A percentile compares a stretch with the other conserved stretches of the same genome.
Evolutionary conservation across 2,329 filamentous ascomycete genomes (phyloP).

Genomic region (Acephala macrosclerotiorum): DNA sequence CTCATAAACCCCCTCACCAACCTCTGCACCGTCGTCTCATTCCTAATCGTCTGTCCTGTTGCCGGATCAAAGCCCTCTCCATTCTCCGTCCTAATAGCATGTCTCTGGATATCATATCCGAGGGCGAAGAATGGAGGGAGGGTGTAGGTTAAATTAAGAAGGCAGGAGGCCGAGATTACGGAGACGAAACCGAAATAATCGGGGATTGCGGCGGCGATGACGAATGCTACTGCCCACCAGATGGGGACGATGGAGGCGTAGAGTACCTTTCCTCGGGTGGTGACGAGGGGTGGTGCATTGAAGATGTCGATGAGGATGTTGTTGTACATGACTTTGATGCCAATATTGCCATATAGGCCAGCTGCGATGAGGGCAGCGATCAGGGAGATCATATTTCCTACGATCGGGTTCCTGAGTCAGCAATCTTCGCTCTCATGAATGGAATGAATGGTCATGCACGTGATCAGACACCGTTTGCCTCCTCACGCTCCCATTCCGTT

Average conservation of each 20-base stretch:
- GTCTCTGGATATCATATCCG: constrained; percentile 38
- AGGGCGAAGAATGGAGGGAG: constrained; percentile 50
- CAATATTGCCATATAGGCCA: constrained; percentile 50
- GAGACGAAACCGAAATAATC: constrained; percentile 48
- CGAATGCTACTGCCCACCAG: constrained; percentile 64
- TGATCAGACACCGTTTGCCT: no score
- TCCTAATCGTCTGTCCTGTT: constrained; percentile 27
- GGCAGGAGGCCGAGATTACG: constrained; percentile 52
- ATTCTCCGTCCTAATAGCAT: constrained; percentile 32
- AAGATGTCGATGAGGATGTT: constrained; percentile 52
- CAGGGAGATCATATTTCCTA: constrained; percentile 33
- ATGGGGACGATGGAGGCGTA: constrained; percentile 60
- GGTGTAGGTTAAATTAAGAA: constrained; percentile 56
- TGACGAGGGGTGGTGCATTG: constrained; percentile 50
- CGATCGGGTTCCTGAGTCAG: constrained; percentile 35
- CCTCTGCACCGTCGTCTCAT: constrained; percentile 24
- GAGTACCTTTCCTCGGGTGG: constrained; percentile 32
- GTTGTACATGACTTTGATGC: constrained; percentile 53
- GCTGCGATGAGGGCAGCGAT: constrained; percentile 44
- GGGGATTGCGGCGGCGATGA: constrained; percentile 60
- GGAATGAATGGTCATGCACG: background rate
- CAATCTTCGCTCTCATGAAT: background rate
- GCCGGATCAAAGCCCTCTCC: constrained; percentile 43
- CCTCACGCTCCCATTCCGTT: no score
- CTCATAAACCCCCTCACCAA: constrained; percentile 34